Conservation (phyloP, 2,329 filamentous ascomycete genomes). For the Aspergillus sp. region DNA sequence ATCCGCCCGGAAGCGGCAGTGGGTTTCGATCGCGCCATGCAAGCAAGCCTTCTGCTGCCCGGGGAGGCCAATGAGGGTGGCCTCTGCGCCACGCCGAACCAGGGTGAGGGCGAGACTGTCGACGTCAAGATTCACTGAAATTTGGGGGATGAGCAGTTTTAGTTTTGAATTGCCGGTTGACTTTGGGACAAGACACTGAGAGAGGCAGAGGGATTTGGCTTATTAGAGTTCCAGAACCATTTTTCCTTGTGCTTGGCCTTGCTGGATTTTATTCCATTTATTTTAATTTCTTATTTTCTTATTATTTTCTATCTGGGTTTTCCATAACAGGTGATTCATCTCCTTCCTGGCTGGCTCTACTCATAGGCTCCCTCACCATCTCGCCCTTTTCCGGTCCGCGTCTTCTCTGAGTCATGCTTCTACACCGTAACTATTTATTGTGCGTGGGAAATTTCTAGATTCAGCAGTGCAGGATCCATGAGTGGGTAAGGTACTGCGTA, state of each 20-base stretch:
- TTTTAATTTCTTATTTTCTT: no score
- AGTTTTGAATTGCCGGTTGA: background rate
- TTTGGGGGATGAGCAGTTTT: background rate
- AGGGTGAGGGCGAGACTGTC: constrained; percentile 11
- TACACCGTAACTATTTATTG: background rate
- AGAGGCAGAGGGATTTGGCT: background rate
- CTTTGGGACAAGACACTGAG: background rate
- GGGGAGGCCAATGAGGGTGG: constrained; percentile 13
- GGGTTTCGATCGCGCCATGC: constrained; percentile 22
- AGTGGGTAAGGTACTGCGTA: background rate
- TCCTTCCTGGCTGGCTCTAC: no score
- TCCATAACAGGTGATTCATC: no score
- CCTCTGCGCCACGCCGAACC: constrained; percentile 3
- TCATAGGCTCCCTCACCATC: no score
- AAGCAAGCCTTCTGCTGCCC: constrained; percentile 12
- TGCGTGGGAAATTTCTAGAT: background rate
- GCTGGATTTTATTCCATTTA: background rate
- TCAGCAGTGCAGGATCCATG: background rate
- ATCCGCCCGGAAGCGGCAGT: constrained; percentile 23
- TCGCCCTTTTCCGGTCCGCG: no score
- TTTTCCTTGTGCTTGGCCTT: background rate
- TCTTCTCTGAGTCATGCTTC: no score
- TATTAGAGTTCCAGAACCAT: constrained; percentile 8
- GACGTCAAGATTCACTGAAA: constrained; percentile 16
- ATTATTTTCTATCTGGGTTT: background rate